phyloP scores from a whole-genome alignment of 1,284 basidiomycete genomes.

The Caloboletus firmus region DNA sequence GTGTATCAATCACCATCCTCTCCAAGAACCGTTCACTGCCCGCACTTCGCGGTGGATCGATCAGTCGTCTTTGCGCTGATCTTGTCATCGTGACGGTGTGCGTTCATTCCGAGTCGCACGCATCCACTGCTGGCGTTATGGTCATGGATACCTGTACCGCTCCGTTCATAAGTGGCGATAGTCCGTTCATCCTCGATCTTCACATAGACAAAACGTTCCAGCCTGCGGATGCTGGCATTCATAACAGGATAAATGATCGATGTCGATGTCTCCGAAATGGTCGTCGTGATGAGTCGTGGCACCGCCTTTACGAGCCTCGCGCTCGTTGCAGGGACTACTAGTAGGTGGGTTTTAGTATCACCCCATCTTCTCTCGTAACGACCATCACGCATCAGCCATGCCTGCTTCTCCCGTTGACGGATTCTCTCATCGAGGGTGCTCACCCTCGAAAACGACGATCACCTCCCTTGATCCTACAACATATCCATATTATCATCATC shows the following conservation, averaged over 20 bases:
- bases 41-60: slow-evolving; percentile 13
- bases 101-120: not conserved
- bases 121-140: not conserved
- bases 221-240: not conserved
- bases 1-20: slow-evolving; percentile 14
- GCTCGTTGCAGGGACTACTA: not conserved
- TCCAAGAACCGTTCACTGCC: slow-evolving; percentile 2
- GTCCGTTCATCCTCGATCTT: slow-evolving; percentile 5
- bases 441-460: not conserved
- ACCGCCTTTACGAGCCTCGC: slow-evolving; percentile 4
- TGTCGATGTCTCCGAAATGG: not conserved
- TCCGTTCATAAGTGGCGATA: not conserved
- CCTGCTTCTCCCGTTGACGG: slow-evolving; percentile 4
- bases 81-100: slow-evolving; percentile 2
- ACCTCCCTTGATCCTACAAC: not conserved
- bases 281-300: not conserved
- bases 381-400: slow-evolving; percentile 4
- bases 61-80: slow-evolving; percentile 7
- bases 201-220: not conserved
- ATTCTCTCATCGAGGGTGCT: not conserved
- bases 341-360: not conserved
- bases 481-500: no score
- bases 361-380: not conserved
- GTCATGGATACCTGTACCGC: not conserved
- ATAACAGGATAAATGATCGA: slow-evolving; percentile 1